phyloP scores from a whole-genome alignment of 208 protist genomes.

The Leishmania aethiopica region DNA sequence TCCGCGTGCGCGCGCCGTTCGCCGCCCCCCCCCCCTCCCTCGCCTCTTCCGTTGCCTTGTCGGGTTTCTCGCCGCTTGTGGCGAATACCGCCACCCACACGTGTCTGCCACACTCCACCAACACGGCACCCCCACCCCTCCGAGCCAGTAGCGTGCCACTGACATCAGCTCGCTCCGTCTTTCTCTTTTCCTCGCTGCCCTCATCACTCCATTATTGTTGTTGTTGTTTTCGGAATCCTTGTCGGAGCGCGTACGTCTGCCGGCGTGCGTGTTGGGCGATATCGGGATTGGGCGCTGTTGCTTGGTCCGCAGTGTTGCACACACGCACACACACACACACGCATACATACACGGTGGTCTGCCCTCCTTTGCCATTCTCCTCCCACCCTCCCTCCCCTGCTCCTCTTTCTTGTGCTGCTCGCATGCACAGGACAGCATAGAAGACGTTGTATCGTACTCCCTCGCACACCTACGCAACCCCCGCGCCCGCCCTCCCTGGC shows the following conservation, averaged over 20 bases:
- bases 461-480: too few relatives aligned
- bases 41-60: neutral
- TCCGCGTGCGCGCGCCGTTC: neutral
- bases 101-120: neutral
- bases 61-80: neutral
- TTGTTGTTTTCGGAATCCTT: neutral
- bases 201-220: too few relatives aligned
- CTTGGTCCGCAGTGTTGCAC: neutral
- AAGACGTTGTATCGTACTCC: too few relatives aligned
- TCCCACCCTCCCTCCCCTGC: neutral
- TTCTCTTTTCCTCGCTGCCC: too few relatives aligned
- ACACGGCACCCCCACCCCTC: neutral
- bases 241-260: neutral
- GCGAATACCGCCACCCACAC: neutral
- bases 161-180: too few relatives aligned
- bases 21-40: neutral
- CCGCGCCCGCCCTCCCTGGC: too few relatives aligned
- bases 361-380: neutral
- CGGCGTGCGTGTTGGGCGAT: neutral
- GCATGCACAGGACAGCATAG: neutral
- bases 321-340: too few relatives aligned
- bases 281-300: neutral
- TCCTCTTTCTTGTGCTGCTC: neutral
- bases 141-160: neutral
- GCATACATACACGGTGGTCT: neutral